Evolutionary conservation across 176 grass and related monocot genomes (phyloP), one percentile per base, ranked within the genome.

Genomic region (Carex myosuroides): DNA sequence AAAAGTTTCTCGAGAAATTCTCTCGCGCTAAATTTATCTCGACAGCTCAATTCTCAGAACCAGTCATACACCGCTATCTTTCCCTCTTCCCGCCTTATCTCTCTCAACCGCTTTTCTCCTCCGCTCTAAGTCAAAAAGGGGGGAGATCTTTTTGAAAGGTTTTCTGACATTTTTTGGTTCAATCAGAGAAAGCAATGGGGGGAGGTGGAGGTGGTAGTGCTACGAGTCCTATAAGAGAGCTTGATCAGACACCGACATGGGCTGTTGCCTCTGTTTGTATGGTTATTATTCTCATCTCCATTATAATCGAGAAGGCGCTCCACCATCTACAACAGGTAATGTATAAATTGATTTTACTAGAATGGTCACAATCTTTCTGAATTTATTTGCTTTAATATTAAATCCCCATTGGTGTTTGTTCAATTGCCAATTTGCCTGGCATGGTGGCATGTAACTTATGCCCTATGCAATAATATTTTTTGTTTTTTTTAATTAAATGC

Each of bases 221-320:
- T 13, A 61, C 32, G 16, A 87, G 88, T 81, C 44, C 41, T 5
- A 66, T 83, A 84, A 81, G 90, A 85, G 64, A 83, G 82, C 90
- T 95, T 26, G 90, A 92, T 85, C 88, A 95, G 90, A 95, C 93
- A 53, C 93, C 93, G 79, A 95, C 93, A 70, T 95, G 93, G 93
- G 93, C 93, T 75, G 93, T 95, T 29, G 90, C 69, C 13, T 80
- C 71, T 60, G 90, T 95, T 48, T 90, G 88, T 85, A 84, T 90
- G 52, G 84, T 92, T 87, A 95, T 95, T 78, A 78, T 95, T 89
- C 79, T 86, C 64, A 89, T 79, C 16, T 95, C 93, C 70, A 87
- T 95, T 84, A 66, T 95, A 79, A 89, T 95, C 82, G 93, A 95
- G 55, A 91, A 89, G 84, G 67, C 85, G 48, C 88, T 95, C 70